phyloP scores from a whole-genome alignment of 2,329 filamentous ascomycete genomes.

The Chrysosporium keratinophilum region DNA sequence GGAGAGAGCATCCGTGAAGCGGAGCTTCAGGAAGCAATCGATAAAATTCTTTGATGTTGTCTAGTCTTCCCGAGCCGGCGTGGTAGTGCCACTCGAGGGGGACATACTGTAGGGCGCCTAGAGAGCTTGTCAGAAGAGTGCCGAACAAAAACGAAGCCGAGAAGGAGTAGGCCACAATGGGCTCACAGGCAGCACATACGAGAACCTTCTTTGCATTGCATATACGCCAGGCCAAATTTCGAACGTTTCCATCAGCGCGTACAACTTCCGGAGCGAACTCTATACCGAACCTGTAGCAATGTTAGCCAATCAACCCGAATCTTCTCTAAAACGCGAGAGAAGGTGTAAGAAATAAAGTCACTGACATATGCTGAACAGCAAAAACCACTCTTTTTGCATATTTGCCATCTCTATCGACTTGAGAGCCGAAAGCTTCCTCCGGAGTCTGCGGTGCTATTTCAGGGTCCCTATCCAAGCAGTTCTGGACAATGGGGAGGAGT shows the following conservation, averaged over 20 bases:
- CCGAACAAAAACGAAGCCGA: not conserved
- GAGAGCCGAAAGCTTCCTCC: slow-evolving; percentile 72
- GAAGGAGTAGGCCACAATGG: not conserved
- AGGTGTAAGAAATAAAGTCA: slow-evolving; percentile 4
- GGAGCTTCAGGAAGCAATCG: not conserved
- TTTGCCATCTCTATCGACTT: slow-evolving; percentile 78
- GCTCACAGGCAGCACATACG: slow-evolving; percentile 46
- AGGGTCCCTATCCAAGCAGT: slow-evolving; percentile 85
- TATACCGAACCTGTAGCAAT: slow-evolving; percentile 58
- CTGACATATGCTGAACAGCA: slow-evolving; percentile 82
- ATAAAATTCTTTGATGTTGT: not conserved
- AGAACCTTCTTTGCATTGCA: slow-evolving; percentile 92
- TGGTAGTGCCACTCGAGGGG: slow-evolving; percentile 51
- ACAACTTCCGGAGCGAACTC: slow-evolving; percentile 92
- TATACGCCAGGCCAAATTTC: slow-evolving; percentile 85
- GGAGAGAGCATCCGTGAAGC: not conserved
- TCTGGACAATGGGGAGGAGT: slow-evolving; percentile 71
- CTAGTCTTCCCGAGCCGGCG: slow-evolving; percentile 37
- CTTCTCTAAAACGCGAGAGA: slow-evolving; percentile 3
- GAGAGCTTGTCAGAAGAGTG: not conserved
- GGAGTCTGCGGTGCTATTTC: slow-evolving; percentile 74
- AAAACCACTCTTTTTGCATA: slow-evolving; percentile 86
- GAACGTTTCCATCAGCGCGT: slow-evolving; percentile 78
- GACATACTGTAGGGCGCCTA: slow-evolving; percentile 66
- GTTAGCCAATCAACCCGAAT: slow-evolving; percentile 15